Percentiles rank a stretch among this genome's conserved stretches.
phyloP scores from a whole-genome alignment of 306 rosid genomes.

The Quercus dentata region DNA sequence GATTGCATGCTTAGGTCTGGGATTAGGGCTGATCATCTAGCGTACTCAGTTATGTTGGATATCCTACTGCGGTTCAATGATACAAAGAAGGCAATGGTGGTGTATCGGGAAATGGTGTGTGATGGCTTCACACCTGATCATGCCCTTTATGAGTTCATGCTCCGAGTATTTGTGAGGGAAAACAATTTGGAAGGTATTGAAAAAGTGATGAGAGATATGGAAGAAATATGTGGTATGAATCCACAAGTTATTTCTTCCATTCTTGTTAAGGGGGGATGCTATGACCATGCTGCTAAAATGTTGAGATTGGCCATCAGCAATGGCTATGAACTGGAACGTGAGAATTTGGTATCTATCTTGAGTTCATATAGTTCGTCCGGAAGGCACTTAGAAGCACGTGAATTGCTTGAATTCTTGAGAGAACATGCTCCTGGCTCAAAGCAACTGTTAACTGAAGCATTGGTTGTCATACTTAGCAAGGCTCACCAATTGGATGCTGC shows the following conservation, averaged over 20 bases:
- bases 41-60: slow-evolving; percentile 87
- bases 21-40: slow-evolving; percentile 73
- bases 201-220: slow-evolving; percentile 65
- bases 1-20: slow-evolving; percentile 76
- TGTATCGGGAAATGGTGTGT: slow-evolving; percentile 68
- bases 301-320: slow-evolving; percentile 66
- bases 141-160: slow-evolving; percentile 61
- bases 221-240: slow-evolving; percentile 59
- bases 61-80: slow-evolving; percentile 75
- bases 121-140: slow-evolving; percentile 65
- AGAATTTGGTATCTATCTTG: slow-evolving; percentile 63
- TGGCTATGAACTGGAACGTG: slow-evolving; percentile 71
- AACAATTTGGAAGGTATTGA: slow-evolving; percentile 59
- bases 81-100: slow-evolving; percentile 51
- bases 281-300: slow-evolving; percentile 70
- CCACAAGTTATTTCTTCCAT: slow-evolving; percentile 69
- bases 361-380: slow-evolving; percentile 76
- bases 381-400: slow-evolving; percentile 82
- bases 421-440: slow-evolving; percentile 50
- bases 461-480: slow-evolving; percentile 73
- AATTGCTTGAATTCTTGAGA: slow-evolving; percentile 76
- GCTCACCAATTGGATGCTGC: slow-evolving; percentile 71
- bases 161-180: slow-evolving; percentile 60
- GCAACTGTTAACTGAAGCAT: slow-evolving; percentile 75
- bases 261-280: slow-evolving; percentile 81